These are phyloP conservation scores for Candida yuanshanica DNA, from an alignment of 805 yeast species.

Conservation along the genomic window DNA sequence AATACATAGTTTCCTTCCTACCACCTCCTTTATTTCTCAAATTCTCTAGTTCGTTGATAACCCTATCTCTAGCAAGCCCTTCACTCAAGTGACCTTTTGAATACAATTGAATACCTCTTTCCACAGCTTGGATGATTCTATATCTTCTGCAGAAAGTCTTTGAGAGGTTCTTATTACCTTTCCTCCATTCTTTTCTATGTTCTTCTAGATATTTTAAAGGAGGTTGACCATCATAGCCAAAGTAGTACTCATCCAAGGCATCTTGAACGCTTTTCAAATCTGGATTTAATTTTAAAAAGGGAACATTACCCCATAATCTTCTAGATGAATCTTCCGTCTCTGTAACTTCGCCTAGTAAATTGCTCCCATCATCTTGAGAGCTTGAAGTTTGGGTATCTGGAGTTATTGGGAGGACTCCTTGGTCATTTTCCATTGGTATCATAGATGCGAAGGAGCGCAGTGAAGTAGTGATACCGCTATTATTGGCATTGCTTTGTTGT, in stretches of 20 bases:
- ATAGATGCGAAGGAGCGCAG: conserved; percentile 5
- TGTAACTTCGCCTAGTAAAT: neutral
- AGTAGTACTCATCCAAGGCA: conserved; percentile 24
- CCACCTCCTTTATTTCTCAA: conserved; percentile 20
- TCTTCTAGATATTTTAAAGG: conserved; percentile 23
- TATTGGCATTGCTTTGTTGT: neutral
- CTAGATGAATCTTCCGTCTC: conserved; percentile 11
- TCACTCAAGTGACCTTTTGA: conserved; percentile 7
- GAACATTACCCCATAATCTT: conserved; percentile 16
- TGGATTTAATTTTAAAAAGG: conserved; percentile 19
- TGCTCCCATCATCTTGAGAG: neutral
- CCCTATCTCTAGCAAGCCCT: conserved; percentile 21
- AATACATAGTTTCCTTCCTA: conserved; percentile 25
- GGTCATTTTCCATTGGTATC: conserved; percentile 6
- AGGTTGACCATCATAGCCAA: conserved; percentile 24
- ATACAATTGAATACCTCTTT: conserved; percentile 17
- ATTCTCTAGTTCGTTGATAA: conserved; percentile 20
- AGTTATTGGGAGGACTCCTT: conserved; percentile 1
- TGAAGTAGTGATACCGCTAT: conserved; percentile 1
- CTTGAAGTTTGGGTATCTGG: neutral
- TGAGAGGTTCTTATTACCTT: conserved; percentile 20
- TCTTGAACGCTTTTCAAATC: conserved; percentile 23
- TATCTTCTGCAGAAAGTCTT: conserved; percentile 24
- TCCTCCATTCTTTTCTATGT: conserved; percentile 24
- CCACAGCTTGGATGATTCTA: conserved; percentile 23